Percentiles rank a stretch among this genome's conserved stretches.
Evolutionary conservation across 352 stramenopile species (phyloP).

Genomic region (Thalassiosira allenii): DNA sequence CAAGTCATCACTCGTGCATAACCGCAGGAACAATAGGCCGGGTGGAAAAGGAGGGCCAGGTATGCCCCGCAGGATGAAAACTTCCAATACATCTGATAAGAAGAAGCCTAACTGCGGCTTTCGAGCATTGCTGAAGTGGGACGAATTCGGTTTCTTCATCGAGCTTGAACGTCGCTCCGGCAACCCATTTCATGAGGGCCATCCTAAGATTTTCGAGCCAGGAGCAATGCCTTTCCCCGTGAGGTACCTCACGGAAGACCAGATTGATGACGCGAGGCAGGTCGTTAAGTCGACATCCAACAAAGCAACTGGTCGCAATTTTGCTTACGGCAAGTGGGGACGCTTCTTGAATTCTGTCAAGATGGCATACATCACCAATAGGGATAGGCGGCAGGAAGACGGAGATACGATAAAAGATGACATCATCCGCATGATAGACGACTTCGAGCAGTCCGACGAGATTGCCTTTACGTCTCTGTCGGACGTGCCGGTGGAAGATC

Average conservation of each 20-base stretch:
- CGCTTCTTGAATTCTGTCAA: neutral
- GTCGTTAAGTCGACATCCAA: neutral
- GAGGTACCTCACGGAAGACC: neutral
- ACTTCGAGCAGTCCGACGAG: neutral
- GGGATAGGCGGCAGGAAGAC: neutral
- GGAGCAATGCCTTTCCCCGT: neutral
- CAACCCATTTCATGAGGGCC: neutral
- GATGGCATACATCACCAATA: slow-evolving; percentile 1
- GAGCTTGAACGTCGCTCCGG: neutral
- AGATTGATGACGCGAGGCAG: neutral
- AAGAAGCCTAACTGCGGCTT: neutral
- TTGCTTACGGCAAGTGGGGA: neutral
- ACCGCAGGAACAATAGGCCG: neutral
- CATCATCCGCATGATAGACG: neutral
- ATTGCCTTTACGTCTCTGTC: neutral
- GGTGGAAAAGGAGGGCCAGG: neutral
- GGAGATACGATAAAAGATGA: neutral
- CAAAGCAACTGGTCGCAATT: neutral
- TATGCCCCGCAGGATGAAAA: neutral
- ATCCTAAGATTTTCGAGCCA: neutral
- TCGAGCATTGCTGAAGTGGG: neutral
- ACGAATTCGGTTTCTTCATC: neutral
- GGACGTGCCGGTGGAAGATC: neutral
- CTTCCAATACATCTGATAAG: too few relatives aligned
- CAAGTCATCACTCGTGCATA: neutral